Evolutionary conservation across 2,329 filamentous ascomycete genomes (phyloP), one percentile per base, ranked within the genome.

Genomic region (Epichloe hybrida): DNA sequence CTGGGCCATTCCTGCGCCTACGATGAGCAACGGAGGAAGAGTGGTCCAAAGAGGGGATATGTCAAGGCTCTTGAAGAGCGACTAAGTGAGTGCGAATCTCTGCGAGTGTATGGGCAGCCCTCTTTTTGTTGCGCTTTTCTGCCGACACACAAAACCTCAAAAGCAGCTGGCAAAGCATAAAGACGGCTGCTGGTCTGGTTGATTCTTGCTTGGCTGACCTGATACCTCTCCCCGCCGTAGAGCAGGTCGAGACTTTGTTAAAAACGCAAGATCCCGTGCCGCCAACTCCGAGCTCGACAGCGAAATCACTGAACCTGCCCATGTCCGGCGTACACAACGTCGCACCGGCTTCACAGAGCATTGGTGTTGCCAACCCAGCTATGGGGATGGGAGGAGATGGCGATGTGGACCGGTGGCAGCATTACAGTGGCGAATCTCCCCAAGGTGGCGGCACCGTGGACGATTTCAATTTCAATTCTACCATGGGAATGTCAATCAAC

Each of bases 31-130:
- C 80, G 90, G 64, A 87, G 88, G 70, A 95, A 95, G 79, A 95
- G 89, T 65, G 90, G 90, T 3, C 90, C 90, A 2, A 95, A 95
- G 72, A 79, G 90, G 64, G 90, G 90, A 59, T 95, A 96, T 64
- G 90, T 95, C 54, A 95, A 95, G 73, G 84, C 89, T 53, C 70
- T 97, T 58, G 93, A 97, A 68, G 90, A 94, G 65, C 80, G 93
- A 65, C 71, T 98, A 62, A 90, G 89, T 95, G 75, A 71, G 85
- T 46, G 39, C 2, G 48, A 35, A 3, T 41, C n/a, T 38, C 15
- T 31, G 21, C 12, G 12, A 44, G 12, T 0, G 5, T n/a, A 12
- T 44, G 27, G 8, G 9, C n/a, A n/a, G n/a, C n/a, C n/a, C 27
- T 11, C 9, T n/a, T 31, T 9, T 31, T 31, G 8, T 31, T 31